Conservation (phyloP, 1,284 basidiomycete species). For the Trametes sp. region DNA sequence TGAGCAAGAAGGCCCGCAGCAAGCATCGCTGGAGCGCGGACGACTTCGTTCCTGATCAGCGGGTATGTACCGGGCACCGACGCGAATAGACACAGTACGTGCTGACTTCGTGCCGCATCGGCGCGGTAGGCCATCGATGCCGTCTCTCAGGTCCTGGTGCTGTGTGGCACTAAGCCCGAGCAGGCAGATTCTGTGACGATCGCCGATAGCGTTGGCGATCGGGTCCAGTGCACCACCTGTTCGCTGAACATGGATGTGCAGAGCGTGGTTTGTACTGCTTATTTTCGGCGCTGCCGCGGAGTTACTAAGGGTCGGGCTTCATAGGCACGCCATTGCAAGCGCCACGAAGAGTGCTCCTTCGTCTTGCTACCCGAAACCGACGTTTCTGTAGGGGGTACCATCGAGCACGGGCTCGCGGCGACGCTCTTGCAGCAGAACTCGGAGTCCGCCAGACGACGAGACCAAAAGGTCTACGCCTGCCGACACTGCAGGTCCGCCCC, state of each 20-base stretch:
- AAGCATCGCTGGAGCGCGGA: conserved; percentile 54
- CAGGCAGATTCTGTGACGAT: conserved; percentile 35
- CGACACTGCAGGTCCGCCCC: conserved; percentile 52
- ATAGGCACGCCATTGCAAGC: conserved; percentile 67
- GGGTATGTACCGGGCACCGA: conserved; percentile 48
- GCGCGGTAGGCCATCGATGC: conserved; percentile 51
- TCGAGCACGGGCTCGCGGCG: conserved; percentile 43
- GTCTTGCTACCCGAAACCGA: conserved; percentile 42
- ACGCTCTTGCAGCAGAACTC: conserved; percentile 39
- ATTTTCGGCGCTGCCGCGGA: neutral
- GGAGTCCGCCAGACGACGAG: conserved; percentile 39
- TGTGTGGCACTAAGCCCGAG: conserved; percentile 44
- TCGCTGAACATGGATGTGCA: conserved; percentile 58
- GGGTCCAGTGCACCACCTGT: conserved; percentile 61
- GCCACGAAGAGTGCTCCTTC: conserved; percentile 64
- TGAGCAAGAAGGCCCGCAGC: conserved; percentile 39
- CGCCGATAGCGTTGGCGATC: conserved; percentile 39
- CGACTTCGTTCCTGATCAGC: conserved; percentile 62
- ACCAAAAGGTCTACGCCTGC: conserved; percentile 56
- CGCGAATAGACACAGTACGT: neutral
- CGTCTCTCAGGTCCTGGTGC: conserved; percentile 47
- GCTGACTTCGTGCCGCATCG: neutral
- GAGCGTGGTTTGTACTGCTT: conserved; percentile 50
- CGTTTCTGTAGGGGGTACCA: conserved; percentile 33
- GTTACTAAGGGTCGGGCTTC: neutral